Evolutionary conservation across 768 basidiomycete species (phyloP), one percentile per base, ranked within the genome.

Genomic region (Lyophyllum decastes): DNA sequence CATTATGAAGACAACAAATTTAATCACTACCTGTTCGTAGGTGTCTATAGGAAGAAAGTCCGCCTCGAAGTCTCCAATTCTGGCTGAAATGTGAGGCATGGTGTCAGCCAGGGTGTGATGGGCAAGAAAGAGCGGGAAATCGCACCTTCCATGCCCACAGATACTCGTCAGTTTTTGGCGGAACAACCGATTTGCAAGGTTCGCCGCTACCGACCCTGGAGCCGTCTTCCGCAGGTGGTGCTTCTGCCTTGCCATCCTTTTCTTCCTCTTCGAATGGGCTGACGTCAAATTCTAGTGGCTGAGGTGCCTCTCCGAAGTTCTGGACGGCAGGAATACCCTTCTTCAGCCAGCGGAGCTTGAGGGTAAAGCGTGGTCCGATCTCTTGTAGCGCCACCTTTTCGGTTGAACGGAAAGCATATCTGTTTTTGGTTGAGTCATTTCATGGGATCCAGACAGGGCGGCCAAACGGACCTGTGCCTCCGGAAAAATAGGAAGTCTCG

Each of bases 401-500:
- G 2, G 90, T 79, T 1, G 92, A 94, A 49, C 90, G 86, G 74
- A 95, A 98, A 40, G 94, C 94, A 72, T 95, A 96, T 66, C 92
- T 95, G 60, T 14, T 12, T 26, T n/a, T 26, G 30, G 12, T 21
- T 61, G 34, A 49, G 38, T 43, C 30, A 26, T 17, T 16, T 14
- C 16, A 24, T 43, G 11, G 5, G 30, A 4, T 30, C 4, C 30
- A 30, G 10, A 30, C 10, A 0, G 35, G 14, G 17, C n/a, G 21
- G 19, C 27, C 38, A 3, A 30, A 68, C 84, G 52, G 58, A 96
- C 88, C 97, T 84, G 78, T 98, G 97, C 57, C 97, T 81, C 61
- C 97, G 79, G 78, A 99, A 96, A 78, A 99, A 99, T 56, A 99
- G 75, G 74, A 98, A 99, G 76, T 99, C 97, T 47, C 97, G 85